Percentiles rank a stretch among this genome's conserved stretches.
Evolutionary conservation across 208 protist genomes (phyloP).

Genomic region (Crithidia sp.): DNA sequence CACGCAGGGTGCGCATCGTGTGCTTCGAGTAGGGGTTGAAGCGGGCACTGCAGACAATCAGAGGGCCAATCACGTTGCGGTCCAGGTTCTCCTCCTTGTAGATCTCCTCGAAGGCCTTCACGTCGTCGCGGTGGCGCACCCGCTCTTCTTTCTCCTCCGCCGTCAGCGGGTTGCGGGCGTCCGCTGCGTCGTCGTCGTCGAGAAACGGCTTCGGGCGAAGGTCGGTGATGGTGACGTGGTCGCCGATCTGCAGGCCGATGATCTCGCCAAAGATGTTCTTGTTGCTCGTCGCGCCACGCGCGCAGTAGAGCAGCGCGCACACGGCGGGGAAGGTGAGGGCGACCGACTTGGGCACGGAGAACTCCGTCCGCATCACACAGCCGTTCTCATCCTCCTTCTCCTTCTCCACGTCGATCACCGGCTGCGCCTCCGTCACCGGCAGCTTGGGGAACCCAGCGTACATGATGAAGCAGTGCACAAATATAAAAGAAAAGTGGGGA

Average conservation of each 20-base stretch:
- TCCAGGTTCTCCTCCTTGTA: conserved; percentile 62
- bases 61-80: conserved; percentile 63
- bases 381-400: conserved; percentile 38
- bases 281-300: conserved; percentile 39
- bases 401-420: conserved; percentile 33
- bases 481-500: neutral
- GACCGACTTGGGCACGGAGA: conserved; percentile 36
- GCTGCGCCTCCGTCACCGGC: conserved; percentile 37
- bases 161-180: conserved; percentile 36
- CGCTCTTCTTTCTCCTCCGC: conserved; percentile 21
- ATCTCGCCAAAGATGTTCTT: conserved; percentile 53
- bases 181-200: conserved; percentile 28
- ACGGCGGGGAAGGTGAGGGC: conserved; percentile 62
- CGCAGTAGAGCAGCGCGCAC: conserved; percentile 48
- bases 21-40: conserved; percentile 47
- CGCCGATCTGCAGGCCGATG: conserved; percentile 61
- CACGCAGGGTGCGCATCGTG: conserved; percentile 45
- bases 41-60: conserved; percentile 56
- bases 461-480: conserved; percentile 30
- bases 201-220: conserved; percentile 29
- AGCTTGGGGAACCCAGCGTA: conserved; percentile 54
- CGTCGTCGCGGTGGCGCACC: conserved; percentile 24
- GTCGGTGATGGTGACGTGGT: conserved; percentile 61
- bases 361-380: conserved; percentile 30
- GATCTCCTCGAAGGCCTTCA: conserved; percentile 39